These are phyloP conservation scores for Penicillium sp. DNA, from an alignment of 2,329 filamentous ascomycete species.

Conservation along the genomic window DNA sequence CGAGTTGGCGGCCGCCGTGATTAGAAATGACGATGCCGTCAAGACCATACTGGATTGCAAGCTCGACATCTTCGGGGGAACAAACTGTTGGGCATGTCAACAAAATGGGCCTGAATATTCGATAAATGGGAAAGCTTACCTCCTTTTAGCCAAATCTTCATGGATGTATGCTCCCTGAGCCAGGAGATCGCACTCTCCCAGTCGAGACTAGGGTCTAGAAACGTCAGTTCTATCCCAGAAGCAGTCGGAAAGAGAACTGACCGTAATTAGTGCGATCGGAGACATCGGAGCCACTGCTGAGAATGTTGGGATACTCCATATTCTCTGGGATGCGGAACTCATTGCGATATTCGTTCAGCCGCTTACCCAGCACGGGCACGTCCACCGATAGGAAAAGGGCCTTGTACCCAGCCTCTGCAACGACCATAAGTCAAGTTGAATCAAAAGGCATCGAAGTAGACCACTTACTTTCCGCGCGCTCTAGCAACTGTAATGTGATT, in stretches of 20 bases:
- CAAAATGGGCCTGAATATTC: background rate
- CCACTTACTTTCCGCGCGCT: constrained; percentile 45
- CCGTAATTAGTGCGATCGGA: constrained; percentile 30
- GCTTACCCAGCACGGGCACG: constrained; percentile 52
- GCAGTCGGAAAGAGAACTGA: constrained; percentile 3
- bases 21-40: constrained; percentile 41
- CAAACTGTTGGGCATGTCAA: constrained; percentile 16
- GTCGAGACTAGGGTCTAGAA: constrained; percentile 40
- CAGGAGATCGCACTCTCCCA: constrained; percentile 54
- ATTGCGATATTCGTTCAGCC: constrained; percentile 56
- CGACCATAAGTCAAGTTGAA: background rate
- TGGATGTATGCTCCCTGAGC: constrained; percentile 48
- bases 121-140: constrained; percentile 21
- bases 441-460: background rate
- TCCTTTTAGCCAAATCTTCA: constrained; percentile 42
- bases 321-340: constrained; percentile 49
- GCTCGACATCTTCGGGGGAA: constrained; percentile 35
- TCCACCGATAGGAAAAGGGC: constrained; percentile 58
- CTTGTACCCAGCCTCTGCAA: constrained; percentile 49
- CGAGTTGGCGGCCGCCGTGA: constrained; percentile 40
- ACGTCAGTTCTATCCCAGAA: background rate
- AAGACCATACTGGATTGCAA: constrained; percentile 36
- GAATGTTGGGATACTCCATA: constrained; percentile 46
- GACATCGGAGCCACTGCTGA: constrained; percentile 25
- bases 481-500: constrained; percentile 43